These are phyloP conservation scores for Botrytis paeoniae DNA, from an alignment of 2,329 filamentous ascomycete species.

Conservation along the genomic window DNA sequence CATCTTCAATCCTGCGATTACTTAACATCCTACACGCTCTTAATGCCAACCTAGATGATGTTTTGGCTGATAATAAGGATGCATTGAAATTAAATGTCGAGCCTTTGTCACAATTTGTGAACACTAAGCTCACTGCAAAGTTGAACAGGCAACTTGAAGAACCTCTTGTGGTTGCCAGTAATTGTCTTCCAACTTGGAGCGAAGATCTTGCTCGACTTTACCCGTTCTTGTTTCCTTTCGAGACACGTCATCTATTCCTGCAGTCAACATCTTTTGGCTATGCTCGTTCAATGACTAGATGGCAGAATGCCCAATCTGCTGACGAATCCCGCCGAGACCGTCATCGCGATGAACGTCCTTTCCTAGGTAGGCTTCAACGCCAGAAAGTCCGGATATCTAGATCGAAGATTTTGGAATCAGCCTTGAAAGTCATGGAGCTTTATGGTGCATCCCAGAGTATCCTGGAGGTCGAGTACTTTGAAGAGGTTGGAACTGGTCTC, in stretches of 20 bases:
- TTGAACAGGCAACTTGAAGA: constrained; percentile 96
- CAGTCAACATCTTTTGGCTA: constrained; percentile 99
- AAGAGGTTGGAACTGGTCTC: constrained; percentile 93
- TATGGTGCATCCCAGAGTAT: constrained; percentile 97
- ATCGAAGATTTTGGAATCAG: constrained; percentile 91
- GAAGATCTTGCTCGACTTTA: constrained; percentile 92
- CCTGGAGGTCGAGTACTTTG: constrained; percentile 96
- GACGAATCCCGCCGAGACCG: constrained; percentile 80
- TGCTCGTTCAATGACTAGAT: constrained; percentile 92
- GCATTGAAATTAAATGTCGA: constrained; percentile 71
- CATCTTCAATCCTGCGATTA: constrained; percentile 80
- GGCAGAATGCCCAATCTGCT: constrained; percentile 85
- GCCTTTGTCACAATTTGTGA: constrained; percentile 90
- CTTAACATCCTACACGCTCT: constrained; percentile 89
- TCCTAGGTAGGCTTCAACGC: constrained; percentile 84
- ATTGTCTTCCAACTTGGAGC: constrained; percentile 92
- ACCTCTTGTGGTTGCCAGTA: constrained; percentile 93
- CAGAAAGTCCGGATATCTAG: constrained; percentile 98
- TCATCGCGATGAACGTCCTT: constrained; percentile 82
- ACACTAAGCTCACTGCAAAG: constrained; percentile 96
- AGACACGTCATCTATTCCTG: constrained; percentile 92
- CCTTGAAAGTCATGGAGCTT: constrained; percentile 97
- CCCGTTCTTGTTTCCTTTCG: constrained; percentile 96
- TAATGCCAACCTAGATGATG: constrained; percentile 90
- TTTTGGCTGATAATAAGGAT: constrained; percentile 74